Base-by-base conservation (phyloP, 768 basidiomycete genomes). In the Lactifluus piperatus region DNA sequence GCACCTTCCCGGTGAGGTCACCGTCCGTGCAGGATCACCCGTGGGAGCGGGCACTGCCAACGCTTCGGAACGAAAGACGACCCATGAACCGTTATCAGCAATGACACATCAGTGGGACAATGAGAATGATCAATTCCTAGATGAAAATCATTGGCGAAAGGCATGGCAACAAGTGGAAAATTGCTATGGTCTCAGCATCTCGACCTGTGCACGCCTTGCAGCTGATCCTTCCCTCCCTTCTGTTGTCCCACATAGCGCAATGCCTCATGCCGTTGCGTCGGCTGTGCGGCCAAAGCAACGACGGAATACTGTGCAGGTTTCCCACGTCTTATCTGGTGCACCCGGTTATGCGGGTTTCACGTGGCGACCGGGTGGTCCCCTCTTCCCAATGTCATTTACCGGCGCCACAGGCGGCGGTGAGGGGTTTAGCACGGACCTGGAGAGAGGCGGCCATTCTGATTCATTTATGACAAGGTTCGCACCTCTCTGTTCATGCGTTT, bases 341-440 rank as follows among this genome's bases (percentile, higher is more conserved):
- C 64, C 64, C 20, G 64, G 64, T 18, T 59, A 65, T 44, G 62
- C 32, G 44, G 64, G 64, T 0, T 65, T 63, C 55, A 54, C 62
- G 34, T 65, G 64, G 64, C 57, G 64, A 11, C 64, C 64, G 13
- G 64, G 64, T 20, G 64, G 64, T 4, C 64, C 64, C 7, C 55
- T 65, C 11, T 65, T 65, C 36, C 62, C 64, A 27, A 64, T 55
- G 62, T 56, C 64, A 36, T 65, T 65, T 29, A 27, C 49, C 30
- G 60, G 62, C 27, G 30, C 62, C 50, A 43, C 54, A 26, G 48
- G 13, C n/a, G 29, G 37, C 32, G 34, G 45, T 29, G 58, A 60
- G 14, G 51, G 57, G 24, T 22, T 46, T 39, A 60, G 39, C 51
- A 44, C 48, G 50, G 54, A 36, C 49, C 43, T 51, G 49, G 59